Evolutionary conservation across 306 rosid genomes (phyloP).

Genomic region (Glycine soja): DNA sequence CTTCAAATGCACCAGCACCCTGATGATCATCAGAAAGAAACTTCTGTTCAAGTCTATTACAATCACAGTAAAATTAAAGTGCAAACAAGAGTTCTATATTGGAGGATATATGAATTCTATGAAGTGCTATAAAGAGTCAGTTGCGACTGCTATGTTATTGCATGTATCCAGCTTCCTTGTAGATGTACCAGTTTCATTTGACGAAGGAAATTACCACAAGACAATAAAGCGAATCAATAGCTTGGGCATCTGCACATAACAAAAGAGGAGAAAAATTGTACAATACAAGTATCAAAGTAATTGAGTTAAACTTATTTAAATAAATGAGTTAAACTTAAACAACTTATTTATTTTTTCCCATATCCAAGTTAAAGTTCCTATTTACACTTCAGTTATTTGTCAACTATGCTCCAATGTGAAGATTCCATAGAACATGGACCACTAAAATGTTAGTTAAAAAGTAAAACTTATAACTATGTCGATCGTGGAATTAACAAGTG

Average conservation of each 20-base stretch:
- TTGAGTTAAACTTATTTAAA: not conserved
- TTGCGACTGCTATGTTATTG: not conserved
- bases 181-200: not conserved
- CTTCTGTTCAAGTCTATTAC: slow-evolving; percentile 39
- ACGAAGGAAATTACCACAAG: slow-evolving; percentile 4
- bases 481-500: too few relatives aligned
- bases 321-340: too few relatives aligned
- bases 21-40: slow-evolving; percentile 53
- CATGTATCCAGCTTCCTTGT: not conserved
- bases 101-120: slow-evolving; percentile 24
- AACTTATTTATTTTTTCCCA: too few relatives aligned
- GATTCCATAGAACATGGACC: too few relatives aligned
- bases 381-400: too few relatives aligned
- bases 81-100: slow-evolving; percentile 14
- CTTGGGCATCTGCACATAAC: not conserved
- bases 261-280: not conserved
- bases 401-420: too few relatives aligned
- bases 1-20: slow-evolving; percentile 99
- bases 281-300: slow-evolving; percentile 25
- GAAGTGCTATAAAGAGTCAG: not conserved
- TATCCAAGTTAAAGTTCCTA: too few relatives aligned
- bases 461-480: too few relatives aligned
- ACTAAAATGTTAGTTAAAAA: too few relatives aligned
- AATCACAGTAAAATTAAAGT: slow-evolving; percentile 7
- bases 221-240: not conserved